Evolutionary conservation across 305 asterid species (phyloP).

Genomic region (Lippia alba): DNA sequence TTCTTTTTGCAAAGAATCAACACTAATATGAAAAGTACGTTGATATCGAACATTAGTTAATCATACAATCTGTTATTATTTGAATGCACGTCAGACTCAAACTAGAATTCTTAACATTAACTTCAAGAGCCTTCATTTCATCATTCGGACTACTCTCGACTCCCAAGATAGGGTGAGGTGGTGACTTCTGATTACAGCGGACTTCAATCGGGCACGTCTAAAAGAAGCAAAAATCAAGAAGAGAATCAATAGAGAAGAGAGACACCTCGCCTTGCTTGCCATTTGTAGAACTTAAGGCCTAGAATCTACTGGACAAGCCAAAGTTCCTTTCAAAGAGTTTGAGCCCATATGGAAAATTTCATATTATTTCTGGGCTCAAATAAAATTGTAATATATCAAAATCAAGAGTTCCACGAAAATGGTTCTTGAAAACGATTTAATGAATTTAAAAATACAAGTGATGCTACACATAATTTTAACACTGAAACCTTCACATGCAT

Average conservation of each 20-base stretch:
- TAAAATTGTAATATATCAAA: conserved; percentile 15
- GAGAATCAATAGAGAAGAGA: conserved; percentile 25
- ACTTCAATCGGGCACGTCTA: conserved; percentile 21
- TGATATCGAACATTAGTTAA: not conserved
- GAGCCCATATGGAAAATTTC: not conserved
- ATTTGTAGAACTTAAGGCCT: too few relatives aligned
- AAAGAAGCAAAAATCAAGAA: conserved; percentile 23
- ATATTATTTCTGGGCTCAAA: not conserved
- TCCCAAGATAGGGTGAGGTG: conserved; percentile 3
- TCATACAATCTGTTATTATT: conserved; percentile 13
- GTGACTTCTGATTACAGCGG: not conserved
- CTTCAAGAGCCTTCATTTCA: conserved; percentile 1
- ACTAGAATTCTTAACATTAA: conserved; percentile 37
- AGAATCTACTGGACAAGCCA: too few relatives aligned
- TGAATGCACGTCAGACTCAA: conserved; percentile 48
- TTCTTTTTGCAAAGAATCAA: not conserved
- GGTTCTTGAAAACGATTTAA: conserved; percentile 4
- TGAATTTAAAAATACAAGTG: not conserved
- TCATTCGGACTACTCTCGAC: not conserved
- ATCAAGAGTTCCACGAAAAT: not conserved
- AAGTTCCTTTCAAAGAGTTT: not conserved
- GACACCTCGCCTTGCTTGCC: conserved; percentile 32
- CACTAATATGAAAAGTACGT: not conserved
- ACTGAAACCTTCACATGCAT: conserved; percentile 14
- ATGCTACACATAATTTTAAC: too few relatives aligned